Percentiles rank a stretch among this genome's conserved stretches.
These are phyloP conservation scores for Ceratocystis papillata DNA, from an alignment of 2,329 filamentous ascomycete genomes.

Conservation along the genomic window DNA sequence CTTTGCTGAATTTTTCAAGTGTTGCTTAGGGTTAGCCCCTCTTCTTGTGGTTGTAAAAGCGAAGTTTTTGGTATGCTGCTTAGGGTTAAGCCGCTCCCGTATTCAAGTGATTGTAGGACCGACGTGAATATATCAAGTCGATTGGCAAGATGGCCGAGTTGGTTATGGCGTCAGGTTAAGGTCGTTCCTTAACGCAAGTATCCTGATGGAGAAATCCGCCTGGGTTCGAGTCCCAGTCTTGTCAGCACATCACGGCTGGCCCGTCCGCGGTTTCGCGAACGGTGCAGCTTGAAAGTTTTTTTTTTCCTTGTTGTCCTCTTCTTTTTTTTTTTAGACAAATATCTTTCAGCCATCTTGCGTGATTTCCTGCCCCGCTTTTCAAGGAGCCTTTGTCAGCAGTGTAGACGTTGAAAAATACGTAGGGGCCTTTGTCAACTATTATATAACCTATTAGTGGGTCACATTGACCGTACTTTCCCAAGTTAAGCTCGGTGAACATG, in stretches of 20 bases:
- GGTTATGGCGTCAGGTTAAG: slow-evolving; percentile 34
- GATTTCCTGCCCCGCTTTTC: not conserved
- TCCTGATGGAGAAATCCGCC: slow-evolving; percentile 24
- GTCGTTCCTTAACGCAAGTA: slow-evolving; percentile 28
- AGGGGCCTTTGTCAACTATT: not conserved
- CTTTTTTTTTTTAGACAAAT: not conserved
- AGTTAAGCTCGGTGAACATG: not conserved
- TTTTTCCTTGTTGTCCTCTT: not conserved
- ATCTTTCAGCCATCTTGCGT: not conserved
- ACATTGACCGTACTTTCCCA: not conserved
- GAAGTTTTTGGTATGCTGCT: too few relatives aligned
- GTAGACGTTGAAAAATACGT: too few relatives aligned
- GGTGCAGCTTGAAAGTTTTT: not conserved
- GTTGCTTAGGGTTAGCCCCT: too few relatives aligned
- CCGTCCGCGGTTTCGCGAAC: not conserved
- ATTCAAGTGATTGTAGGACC: not conserved
- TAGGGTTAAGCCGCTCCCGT: not conserved
- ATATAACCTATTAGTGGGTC: not conserved
- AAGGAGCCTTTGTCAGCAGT: not conserved
- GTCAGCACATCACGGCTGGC: slow-evolving; percentile 10
- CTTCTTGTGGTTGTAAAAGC: too few relatives aligned
- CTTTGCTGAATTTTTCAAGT: too few relatives aligned
- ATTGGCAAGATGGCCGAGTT: slow-evolving; percentile 32
- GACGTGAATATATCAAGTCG: too few relatives aligned
- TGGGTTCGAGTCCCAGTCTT: slow-evolving; percentile 24